Evolutionary conservation across 768 basidiomycete species (phyloP).

Genomic region (Pleurotus tuoliensis): DNA sequence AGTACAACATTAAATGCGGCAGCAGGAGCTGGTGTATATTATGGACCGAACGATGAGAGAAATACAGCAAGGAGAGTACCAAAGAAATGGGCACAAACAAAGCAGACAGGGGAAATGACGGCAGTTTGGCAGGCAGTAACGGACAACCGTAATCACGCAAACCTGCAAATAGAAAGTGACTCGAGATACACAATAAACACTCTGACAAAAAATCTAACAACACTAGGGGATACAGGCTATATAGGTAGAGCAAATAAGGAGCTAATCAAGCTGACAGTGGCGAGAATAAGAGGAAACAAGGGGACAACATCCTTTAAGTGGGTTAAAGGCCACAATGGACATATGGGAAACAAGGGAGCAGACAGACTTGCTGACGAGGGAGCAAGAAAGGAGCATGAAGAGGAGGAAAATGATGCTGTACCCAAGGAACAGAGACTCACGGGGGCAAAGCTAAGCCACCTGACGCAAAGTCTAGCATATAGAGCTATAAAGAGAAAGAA

Average conservation of each 20-base stretch:
- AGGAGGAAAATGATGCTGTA: neutral
- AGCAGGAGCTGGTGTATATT: neutral
- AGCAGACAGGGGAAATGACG: constrained; percentile 17
- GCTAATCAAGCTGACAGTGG: constrained; percentile 4
- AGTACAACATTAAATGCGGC: neutral
- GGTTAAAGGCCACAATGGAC: constrained; percentile 22
- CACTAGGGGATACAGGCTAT: constrained; percentile 25
- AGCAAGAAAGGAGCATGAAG: constrained; percentile 3
- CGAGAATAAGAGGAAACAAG: constrained; percentile 10
- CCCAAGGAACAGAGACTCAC: neutral
- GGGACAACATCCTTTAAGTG: constrained; percentile 16
- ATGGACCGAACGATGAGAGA: constrained; percentile 3
- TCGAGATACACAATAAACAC: constrained; percentile 18
- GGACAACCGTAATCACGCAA: neutral
- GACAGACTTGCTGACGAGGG: constrained; percentile 17
- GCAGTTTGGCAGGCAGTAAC: constrained; percentile 8
- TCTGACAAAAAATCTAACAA: constrained; percentile 13
- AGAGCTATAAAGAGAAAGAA: constrained; percentile 5
- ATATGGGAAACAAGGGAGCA: constrained; percentile 18
- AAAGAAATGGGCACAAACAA: constrained; percentile 12
- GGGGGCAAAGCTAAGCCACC: constrained; percentile 11
- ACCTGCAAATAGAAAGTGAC: constrained; percentile 17
- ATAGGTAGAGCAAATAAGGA: constrained; percentile 12
- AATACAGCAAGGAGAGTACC: constrained; percentile 15
- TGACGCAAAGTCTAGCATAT: constrained; percentile 18